Evolutionary conservation across 164 flowering plant species (phyloP), one percentile per base, ranked within the genome.

Genomic region (Cinnamomum micranthum): DNA sequence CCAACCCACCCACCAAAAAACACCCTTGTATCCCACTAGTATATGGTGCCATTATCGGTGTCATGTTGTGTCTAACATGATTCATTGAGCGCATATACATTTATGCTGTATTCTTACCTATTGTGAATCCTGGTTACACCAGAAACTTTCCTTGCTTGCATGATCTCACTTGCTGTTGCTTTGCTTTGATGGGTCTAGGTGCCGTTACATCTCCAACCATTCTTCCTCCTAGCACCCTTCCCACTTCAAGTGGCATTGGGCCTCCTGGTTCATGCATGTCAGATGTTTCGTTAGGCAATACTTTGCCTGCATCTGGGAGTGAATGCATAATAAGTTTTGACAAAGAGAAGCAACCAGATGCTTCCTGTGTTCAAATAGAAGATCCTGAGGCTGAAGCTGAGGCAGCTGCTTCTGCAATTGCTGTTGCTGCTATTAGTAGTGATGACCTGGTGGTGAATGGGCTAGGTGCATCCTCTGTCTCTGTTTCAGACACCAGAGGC

Each of bases 401-500:
- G 79, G 96, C 97, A 55, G 97, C 99, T 81, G 95, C 98, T 65
- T 95, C 98, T 65, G 97, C 97, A 9, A 86, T 91, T 83, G 98
- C 96, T 81, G 99, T 88, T 84, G 97, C 98, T 70, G 96, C 97
- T 55, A 92, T 95, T 27, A 84, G 87, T 69, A 87, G 76, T 75
- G 97, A 91, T 76, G 98, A 93, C 77, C 78, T 85, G 69, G 88
- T 78, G 70, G 91, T 86, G 28, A 87, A 78, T 80, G 85, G 83
- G 4, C 15, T 89, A 71, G 86, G 86, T 70, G 68, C 80, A 68
- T 71, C 81, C 71, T 78, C 89, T 50, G 82, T 81, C 28, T 78
- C 89, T 70, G 78, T 81, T 80, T 76, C 92, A 47, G 91, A 81
- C 51, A 64, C 90, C 63, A 89, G 89, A 83, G 79, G 75, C 81